Evolutionary conservation across 1,284 basidiomycete genomes (phyloP).

Genomic region (Microbotryum silenes-acaulis): DNA sequence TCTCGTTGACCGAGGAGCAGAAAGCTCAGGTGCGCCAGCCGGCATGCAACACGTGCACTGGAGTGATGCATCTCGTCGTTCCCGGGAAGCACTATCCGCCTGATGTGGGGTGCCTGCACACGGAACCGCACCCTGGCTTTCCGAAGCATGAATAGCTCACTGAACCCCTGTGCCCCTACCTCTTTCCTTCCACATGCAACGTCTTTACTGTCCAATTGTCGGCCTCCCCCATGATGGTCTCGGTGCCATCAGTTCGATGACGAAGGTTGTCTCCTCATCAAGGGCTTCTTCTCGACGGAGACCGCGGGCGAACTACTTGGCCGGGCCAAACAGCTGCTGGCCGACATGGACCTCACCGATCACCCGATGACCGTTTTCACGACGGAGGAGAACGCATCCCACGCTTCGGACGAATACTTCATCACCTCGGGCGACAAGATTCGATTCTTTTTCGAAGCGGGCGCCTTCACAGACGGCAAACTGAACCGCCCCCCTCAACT

Average conservation of each 20-base stretch:
- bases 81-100: background rate
- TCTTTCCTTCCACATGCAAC: background rate
- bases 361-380: conserved; percentile 88
- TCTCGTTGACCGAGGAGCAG: conserved; percentile 11
- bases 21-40: conserved; percentile 10
- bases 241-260: conserved; percentile 23
- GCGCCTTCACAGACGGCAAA: conserved; percentile 54
- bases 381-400: conserved; percentile 55
- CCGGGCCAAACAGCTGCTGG: conserved; percentile 50
- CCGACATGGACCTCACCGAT: conserved; percentile 62
- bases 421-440: conserved; percentile 85
- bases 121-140: background rate
- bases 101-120: background rate
- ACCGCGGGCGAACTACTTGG: conserved; percentile 58
- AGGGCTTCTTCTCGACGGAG: conserved; percentile 56
- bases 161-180: background rate
- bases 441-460: conserved; percentile 78
- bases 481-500: conserved; percentile 64
- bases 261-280: conserved; percentile 65
- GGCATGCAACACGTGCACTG: too few species aligned
- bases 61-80: background rate
- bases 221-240: background rate
- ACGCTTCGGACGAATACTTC: conserved; percentile 88
- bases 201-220: background rate
- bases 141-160: background rate